Conservation (phyloP, 2,329 filamentous ascomycete genomes). For the Paraconiothyrium sp. region DNA sequence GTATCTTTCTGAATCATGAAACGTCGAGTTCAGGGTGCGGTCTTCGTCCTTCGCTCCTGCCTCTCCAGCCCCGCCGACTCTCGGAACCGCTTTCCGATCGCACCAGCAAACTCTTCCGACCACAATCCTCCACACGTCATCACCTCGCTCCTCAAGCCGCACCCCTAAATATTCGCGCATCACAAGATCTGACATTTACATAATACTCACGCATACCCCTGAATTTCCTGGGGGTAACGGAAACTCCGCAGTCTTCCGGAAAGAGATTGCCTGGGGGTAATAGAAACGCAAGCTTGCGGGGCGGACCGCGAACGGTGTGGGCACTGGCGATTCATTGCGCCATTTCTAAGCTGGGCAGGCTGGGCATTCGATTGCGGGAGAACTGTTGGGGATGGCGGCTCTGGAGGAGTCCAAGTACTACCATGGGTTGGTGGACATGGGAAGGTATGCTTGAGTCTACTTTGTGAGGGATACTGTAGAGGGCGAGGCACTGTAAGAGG, state of each 20-base stretch:
- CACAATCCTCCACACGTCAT: conserved; percentile 32
- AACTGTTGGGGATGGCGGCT: conserved; percentile 20
- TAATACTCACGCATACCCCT: conserved; percentile 40
- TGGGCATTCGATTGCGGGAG: neutral
- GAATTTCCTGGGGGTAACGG: conserved; percentile 28
- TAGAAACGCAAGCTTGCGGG: conserved; percentile 29
- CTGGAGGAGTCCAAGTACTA: conserved; percentile 31
- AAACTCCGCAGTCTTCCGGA: conserved; percentile 12
- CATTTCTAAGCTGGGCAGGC: neutral
- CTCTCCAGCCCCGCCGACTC: conserved; percentile 22
- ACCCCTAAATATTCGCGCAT: conserved; percentile 27
- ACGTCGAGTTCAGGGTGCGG: neutral
- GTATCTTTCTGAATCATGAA: neutral
- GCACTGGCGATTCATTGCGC: neutral
- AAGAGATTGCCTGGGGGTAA: conserved; percentile 25
- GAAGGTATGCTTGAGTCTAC: conserved; percentile 29
- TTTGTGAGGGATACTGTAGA: neutral
- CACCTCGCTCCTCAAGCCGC: conserved; percentile 12
- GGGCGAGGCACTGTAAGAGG: neutral
- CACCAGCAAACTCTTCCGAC: conserved; percentile 12
- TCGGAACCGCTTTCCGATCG: neutral
- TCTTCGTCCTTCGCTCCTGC: conserved; percentile 12
- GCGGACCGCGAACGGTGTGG: conserved; percentile 13
- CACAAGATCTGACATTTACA: conserved; percentile 33
- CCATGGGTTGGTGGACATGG: conserved; percentile 50